phyloP scores from a whole-genome alignment of 495 filamentous ascomycete species.

The Neurospora sublineolata region DNA sequence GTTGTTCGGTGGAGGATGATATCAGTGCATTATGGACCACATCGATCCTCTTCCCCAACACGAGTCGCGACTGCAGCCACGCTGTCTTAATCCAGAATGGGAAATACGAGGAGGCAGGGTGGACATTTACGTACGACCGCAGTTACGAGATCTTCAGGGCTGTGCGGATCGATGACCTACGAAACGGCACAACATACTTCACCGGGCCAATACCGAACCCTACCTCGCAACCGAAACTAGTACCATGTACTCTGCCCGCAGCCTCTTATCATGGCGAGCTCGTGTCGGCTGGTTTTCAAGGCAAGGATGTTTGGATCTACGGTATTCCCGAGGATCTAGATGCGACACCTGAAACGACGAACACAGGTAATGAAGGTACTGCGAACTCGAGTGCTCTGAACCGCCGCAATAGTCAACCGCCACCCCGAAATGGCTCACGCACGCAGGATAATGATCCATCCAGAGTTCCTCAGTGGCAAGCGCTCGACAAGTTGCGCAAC shows the following conservation, averaged over 20 bases:
- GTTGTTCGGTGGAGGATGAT: conserved; percentile 47
- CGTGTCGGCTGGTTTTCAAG: conserved; percentile 63
- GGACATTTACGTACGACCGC: conserved; percentile 71
- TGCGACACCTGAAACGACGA: conserved; percentile 30
- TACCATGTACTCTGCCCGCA: conserved; percentile 59
- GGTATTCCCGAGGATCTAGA: conserved; percentile 67
- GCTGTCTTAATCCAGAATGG: conserved; percentile 60
- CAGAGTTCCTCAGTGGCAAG: conserved; percentile 54
- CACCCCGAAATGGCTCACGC: conserved; percentile 23
- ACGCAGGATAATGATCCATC: conserved; percentile 24
- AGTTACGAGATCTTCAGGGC: conserved; percentile 67
- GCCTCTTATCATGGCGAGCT: conserved; percentile 59
- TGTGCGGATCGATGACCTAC: conserved; percentile 59
- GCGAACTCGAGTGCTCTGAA: conserved; percentile 16
- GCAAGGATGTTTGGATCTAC: conserved; percentile 67
- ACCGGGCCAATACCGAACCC: conserved; percentile 50
- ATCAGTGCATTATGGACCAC: conserved; percentile 79
- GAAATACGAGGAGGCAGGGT: conserved; percentile 59
- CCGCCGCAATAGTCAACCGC: conserved; percentile 31
- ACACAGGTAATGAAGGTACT: conserved; percentile 16
- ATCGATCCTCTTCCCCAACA: conserved; percentile 76
- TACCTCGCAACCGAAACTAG: conserved; percentile 31
- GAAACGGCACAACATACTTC: conserved; percentile 72
- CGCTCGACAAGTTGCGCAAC: conserved; percentile 55
- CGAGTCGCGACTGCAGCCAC: conserved; percentile 62